Evolutionary conservation across 2,329 filamentous ascomycete species (phyloP), one percentile per base, ranked within the genome.

Genomic region (Dendrostoma leiphaemia): DNA sequence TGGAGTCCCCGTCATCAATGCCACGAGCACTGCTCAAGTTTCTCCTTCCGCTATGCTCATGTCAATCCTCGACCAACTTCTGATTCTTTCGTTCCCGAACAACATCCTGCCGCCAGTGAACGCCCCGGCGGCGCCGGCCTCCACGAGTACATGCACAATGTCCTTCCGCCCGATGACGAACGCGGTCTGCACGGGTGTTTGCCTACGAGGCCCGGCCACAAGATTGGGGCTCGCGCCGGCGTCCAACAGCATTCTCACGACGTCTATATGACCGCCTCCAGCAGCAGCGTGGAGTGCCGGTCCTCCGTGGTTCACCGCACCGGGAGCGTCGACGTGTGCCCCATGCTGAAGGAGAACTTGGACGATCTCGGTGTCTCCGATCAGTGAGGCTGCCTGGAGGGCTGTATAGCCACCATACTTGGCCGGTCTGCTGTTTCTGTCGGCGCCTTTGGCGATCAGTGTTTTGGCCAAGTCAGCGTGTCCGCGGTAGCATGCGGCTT

Each of bases 341-440:
- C 64, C 63, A 2, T 34, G 32, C 1, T 23, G 53, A 8, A 66
- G 56, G 3, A 67, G 53, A 21, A 55, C 6, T 19, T 51, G 44
- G 10, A 64, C 62, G 9, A 64, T 15, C 9, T 70, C 70, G 43
- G 74, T 66, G 3, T 72, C 67, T 1, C 69, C 67, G 2, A 65
- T 69, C 0, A 78, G 57, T 8, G 60, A 60, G 13, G 69, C 70
- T 3, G 61, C 67, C 53, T 71, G 69, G 21, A 71, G 44, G 8
- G 70, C 65, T 13, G 68, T 71, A 47, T 68, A 63, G 9, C 63
- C 63, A 6, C 62, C 62, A 10, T 60, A 45, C 17, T 53, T 56
- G 12, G 45, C 53, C 38, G 60, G 40, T 2, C 53, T 40, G 3
- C 59, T 53, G 37, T 66, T 61, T 3, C 62, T 56, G 2, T 61